A percentile compares a stretch with the other conserved stretches of the same genome.
Conservation (phyloP, 1,284 basidiomycete genomes). For the Neonothopanus nambi region DNA sequence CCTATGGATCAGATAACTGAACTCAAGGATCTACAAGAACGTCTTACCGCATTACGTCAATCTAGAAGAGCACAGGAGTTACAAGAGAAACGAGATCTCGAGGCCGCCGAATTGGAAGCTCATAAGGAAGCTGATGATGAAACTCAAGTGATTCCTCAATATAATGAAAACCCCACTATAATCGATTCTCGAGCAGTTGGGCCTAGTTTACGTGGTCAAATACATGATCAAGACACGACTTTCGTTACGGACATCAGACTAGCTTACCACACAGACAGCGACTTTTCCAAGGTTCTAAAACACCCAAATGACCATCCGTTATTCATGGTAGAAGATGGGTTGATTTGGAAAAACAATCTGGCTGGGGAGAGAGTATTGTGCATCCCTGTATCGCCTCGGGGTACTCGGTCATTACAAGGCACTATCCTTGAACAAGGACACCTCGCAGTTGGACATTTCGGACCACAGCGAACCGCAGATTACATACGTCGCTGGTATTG, state of each 20-base stretch:
- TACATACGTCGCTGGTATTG: conserved; percentile 35
- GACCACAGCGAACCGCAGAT: conserved; percentile 22
- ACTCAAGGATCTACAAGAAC: not conserved
- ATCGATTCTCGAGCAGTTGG: not conserved
- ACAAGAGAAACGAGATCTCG: conserved; percentile 6
- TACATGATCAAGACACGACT: not conserved
- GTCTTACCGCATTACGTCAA: not conserved
- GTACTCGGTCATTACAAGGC: conserved; percentile 9
- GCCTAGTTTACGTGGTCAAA: not conserved
- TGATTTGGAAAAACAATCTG: conserved; percentile 21
- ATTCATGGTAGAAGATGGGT: conserved; percentile 19
- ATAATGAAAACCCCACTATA: not conserved
- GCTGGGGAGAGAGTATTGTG: conserved; percentile 19
- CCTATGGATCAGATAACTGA: conserved; percentile 14
- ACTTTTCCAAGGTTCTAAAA: conserved; percentile 17
- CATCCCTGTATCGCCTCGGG: conserved; percentile 16
- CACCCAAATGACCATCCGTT: conserved; percentile 15
- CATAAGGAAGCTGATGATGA: not conserved
- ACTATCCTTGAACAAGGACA: conserved; percentile 29
- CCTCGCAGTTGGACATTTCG: conserved; percentile 26
- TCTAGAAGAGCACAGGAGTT: not conserved
- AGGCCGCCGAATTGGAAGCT: conserved; percentile 3
- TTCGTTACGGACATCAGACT: not conserved
- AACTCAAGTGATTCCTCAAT: not conserved
- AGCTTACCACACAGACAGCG: conserved; percentile 10